phyloP scores from a whole-genome alignment of 805 yeast species.

The Sungouiozyma intestinalis region DNA sequence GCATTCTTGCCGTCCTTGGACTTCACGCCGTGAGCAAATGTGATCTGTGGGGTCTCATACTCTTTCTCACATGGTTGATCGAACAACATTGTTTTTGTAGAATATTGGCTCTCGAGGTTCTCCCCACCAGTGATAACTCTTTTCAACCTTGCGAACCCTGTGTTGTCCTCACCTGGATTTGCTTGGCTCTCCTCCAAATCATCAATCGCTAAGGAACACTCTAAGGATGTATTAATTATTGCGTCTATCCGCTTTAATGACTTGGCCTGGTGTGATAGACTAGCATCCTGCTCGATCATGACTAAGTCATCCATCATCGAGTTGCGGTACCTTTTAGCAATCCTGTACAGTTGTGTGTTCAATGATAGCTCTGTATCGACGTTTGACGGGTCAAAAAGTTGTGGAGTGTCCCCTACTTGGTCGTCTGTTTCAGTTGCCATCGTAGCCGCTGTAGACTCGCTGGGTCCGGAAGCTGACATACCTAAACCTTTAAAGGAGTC shows the following conservation, averaged over 20 bases:
- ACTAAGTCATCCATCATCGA: constrained; percentile 9
- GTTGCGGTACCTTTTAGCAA: constrained; percentile 13
- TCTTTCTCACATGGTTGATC: constrained; percentile 15
- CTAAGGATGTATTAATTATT: constrained; percentile 15
- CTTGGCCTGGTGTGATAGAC: constrained; percentile 4
- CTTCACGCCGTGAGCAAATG: constrained; percentile 18
- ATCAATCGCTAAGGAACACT: constrained; percentile 17
- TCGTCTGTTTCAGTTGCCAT: background rate
- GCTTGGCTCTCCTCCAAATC: constrained; percentile 10
- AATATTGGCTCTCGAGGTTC: constrained; percentile 2
- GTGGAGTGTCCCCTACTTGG: background rate
- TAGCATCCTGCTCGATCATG: constrained; percentile 5
- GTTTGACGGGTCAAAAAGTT: background rate
- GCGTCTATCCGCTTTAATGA: constrained; percentile 10
- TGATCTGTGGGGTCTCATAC: constrained; percentile 6
- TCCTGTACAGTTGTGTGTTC: constrained; percentile 10
- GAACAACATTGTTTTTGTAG: constrained; percentile 8
- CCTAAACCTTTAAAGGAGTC: constrained; percentile 2
- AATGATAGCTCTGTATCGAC: constrained; percentile 2
- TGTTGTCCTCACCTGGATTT: constrained; percentile 6
- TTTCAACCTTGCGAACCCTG: constrained; percentile 15
- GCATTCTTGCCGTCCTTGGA: constrained; percentile 15
- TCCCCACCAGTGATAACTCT: constrained; percentile 20
- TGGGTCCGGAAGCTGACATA: background rate
- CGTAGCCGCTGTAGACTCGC: background rate